Evolutionary conservation across 257 asterid genomes (phyloP).

Genomic region (Solanum corneliomulleri): DNA sequence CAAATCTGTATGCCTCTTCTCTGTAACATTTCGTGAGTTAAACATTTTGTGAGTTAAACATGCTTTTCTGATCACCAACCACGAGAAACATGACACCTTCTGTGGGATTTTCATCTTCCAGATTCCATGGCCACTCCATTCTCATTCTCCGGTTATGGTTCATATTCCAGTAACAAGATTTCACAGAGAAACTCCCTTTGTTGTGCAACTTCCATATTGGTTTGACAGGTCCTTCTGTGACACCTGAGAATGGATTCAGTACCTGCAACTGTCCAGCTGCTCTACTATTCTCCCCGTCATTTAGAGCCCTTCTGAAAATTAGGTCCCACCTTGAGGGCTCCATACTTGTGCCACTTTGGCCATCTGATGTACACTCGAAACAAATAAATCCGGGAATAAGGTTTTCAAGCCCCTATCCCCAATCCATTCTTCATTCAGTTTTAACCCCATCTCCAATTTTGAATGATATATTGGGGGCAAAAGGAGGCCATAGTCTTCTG

Average conservation of each 20-base stretch:
- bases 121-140: not conserved
- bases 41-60: not conserved
- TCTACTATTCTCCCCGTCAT: not conserved
- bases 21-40: not conserved
- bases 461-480: not conserved
- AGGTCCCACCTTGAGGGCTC: not conserved
- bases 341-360: not conserved
- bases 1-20: not conserved
- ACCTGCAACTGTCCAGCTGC: not conserved
- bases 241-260: not conserved
- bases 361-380: not conserved
- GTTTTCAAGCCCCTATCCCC: not conserved
- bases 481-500: not conserved
- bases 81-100: not conserved
- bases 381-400: not conserved
- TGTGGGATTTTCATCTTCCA: not conserved
- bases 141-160: not conserved
- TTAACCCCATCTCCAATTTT: not conserved
- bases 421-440: not conserved
- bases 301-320: not conserved
- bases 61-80: not conserved
- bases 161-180: not conserved
- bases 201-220: not conserved
- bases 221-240: not conserved
- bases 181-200: not conserved